Conservation (phyloP, 208 protist genomes). For the Plasmodiophora brassicae region DNA sequence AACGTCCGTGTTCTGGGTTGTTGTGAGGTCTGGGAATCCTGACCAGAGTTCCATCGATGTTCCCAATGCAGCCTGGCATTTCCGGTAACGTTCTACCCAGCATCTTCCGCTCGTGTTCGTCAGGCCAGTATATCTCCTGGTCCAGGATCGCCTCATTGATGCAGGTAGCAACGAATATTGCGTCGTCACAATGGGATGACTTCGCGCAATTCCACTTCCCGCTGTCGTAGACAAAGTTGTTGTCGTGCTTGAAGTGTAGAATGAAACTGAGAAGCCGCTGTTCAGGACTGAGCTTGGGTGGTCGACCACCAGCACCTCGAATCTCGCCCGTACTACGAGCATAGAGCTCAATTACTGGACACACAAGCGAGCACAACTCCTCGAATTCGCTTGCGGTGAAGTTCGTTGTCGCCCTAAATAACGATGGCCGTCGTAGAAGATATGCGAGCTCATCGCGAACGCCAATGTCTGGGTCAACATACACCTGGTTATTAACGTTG, state of each 20-base stretch:
- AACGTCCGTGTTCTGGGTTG: background rate
- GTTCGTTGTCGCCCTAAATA: background rate
- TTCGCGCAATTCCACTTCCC: background rate
- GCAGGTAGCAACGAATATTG: background rate
- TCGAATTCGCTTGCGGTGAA: background rate
- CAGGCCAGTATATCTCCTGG: background rate
- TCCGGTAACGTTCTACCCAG: background rate
- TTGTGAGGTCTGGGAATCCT: background rate
- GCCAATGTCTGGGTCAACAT: background rate
- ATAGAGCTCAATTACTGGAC: background rate
- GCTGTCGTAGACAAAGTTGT: background rate
- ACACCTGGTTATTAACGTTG: background rate
- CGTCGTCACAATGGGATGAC: background rate
- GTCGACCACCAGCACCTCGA: background rate
- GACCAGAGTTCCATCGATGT: too few relatives aligned
- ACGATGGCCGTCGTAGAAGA: background rate
- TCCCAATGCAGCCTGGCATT: background rate
- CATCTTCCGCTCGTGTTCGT: background rate
- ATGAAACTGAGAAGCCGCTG: background rate
- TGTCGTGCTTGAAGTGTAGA: background rate
- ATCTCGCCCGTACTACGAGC: background rate
- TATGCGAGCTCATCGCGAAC: background rate
- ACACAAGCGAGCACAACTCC: background rate
- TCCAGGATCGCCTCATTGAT: background rate
- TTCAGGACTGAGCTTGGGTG: background rate